phyloP scores from a whole-genome alignment of 2,329 filamentous ascomycete species.

The Periconia macrospinosa region DNA sequence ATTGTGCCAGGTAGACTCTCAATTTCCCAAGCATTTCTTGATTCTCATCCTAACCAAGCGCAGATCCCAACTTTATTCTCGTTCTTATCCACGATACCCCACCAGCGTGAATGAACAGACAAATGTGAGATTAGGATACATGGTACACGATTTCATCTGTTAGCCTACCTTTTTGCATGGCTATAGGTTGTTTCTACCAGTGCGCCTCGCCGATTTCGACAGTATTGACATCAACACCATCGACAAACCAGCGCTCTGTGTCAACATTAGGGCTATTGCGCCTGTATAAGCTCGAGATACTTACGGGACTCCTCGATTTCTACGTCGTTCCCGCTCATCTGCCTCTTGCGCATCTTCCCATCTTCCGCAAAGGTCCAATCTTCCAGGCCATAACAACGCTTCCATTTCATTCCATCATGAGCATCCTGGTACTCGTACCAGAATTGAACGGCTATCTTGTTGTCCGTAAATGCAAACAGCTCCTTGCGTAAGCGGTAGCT shows the following conservation, averaged over 20 bases:
- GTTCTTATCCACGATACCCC: slow-evolving; percentile 83
- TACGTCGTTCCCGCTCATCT: slow-evolving; percentile 77
- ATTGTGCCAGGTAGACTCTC: slow-evolving; percentile 66
- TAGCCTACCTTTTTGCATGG: too few relatives aligned
- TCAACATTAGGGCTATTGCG: slow-evolving; percentile 6
- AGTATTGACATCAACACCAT: slow-evolving; percentile 68
- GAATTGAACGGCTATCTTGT: slow-evolving; percentile 86
- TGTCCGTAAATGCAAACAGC: slow-evolving; percentile 73
- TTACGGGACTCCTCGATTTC: slow-evolving; percentile 56
- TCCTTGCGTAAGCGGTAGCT: slow-evolving; percentile 80
- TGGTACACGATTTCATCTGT: too few relatives aligned
- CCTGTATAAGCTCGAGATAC: slow-evolving; percentile 2
- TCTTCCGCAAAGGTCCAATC: slow-evolving; percentile 75
- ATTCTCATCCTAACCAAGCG: slow-evolving; percentile 14
- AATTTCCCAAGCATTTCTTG: background rate
- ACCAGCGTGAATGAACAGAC: slow-evolving; percentile 53
- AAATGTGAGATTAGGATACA: too few relatives aligned
- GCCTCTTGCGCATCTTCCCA: slow-evolving; percentile 71
- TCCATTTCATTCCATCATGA: slow-evolving; percentile 65
- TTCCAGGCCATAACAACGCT: slow-evolving; percentile 78
- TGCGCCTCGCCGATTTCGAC: slow-evolving; percentile 69
- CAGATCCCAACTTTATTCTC: slow-evolving; percentile 74
- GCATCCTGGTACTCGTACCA: slow-evolving; percentile 82
- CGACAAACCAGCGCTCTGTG: slow-evolving; percentile 68
- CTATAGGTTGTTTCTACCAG: slow-evolving; percentile 50